These are phyloP conservation scores for Colletotrichum karsti DNA, from an alignment of 2,329 filamentous ascomycete species.

Conservation along the genomic window DNA sequence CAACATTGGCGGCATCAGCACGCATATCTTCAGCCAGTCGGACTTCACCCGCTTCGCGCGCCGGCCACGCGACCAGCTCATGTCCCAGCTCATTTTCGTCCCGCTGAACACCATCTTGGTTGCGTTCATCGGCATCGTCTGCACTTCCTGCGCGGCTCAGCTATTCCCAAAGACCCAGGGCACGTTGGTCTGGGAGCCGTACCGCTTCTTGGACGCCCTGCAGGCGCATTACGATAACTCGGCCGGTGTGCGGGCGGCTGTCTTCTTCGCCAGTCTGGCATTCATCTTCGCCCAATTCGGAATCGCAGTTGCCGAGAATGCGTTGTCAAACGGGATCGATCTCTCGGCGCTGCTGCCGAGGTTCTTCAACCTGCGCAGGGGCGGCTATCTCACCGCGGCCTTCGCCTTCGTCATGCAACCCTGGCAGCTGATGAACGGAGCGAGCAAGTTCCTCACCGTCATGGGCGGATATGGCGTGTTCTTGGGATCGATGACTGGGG, in stretches of 20 bases:
- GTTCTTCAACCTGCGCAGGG: conserved; percentile 28
- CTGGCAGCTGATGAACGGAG: conserved; percentile 32
- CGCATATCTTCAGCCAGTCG: conserved; percentile 38
- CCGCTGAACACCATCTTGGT: conserved; percentile 36
- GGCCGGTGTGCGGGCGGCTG: conserved; percentile 24
- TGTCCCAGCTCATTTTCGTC: conserved; percentile 37
- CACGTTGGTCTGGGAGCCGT: conserved; percentile 38
- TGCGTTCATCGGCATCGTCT: conserved; percentile 38
- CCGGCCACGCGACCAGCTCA: conserved; percentile 36
- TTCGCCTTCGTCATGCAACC: conserved; percentile 35
- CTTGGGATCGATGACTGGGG: conserved; percentile 44
- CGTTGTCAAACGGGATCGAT: conserved; percentile 35
- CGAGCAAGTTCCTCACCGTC: conserved; percentile 38
- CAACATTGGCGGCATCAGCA: conserved; percentile 38
- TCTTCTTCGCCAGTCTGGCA: conserved; percentile 32
- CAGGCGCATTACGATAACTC: conserved; percentile 25
- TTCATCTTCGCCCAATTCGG: conserved; percentile 32
- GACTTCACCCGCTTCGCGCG: conserved; percentile 41
- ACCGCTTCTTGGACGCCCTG: conserved; percentile 35
- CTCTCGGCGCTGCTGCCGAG: conserved; percentile 38
- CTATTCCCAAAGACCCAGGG: conserved; percentile 34
- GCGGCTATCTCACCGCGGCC: conserved; percentile 30
- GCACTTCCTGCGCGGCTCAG: conserved; percentile 37
- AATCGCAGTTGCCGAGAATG: conserved; percentile 32
- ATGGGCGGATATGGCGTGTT: conserved; percentile 42